Base-by-base conservation (phyloP, 441 rosid species). In the Gossypium laxum region DNA sequence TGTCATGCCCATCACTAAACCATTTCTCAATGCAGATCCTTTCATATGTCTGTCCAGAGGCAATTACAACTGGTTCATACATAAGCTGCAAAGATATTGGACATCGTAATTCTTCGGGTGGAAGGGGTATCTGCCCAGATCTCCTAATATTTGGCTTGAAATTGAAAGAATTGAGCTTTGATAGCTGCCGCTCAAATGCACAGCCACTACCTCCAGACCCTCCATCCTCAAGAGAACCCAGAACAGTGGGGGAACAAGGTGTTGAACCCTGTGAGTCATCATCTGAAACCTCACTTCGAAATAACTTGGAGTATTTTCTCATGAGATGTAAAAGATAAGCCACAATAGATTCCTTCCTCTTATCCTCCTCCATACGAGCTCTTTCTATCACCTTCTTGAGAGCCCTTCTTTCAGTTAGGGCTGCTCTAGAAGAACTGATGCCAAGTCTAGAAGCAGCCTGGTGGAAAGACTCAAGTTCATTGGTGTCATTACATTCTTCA, bases 41-140 rank as follows among this genome's bases (percentile, higher is more conserved):
- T 81, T 93, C 98, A 67, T 92, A 96, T 5, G 99, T 96, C 83
- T 96, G 98, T 48, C 99, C 99, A 68, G 99, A 96, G 69, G 97
- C 88, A 82, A 96, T 89, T 71, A 96, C 88, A 66, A 96, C 98
- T 5, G 99, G 99, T 78, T 96, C 99, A 65, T 84, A 82, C 98
- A 96, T 96, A 71, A 96, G 89, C 75, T 96, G 99, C 83, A 96
- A 78, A 4, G 97, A 93, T 78, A 93, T 96, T 0, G 99, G 97
- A 60, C 99, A 96, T 79, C 94, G 89, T 79, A 96, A 74, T 79
- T 92, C 99, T 74, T 96, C 99, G 3, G 99, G 99, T 43, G 98
- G 91, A 70, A 88, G 58, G 0, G 92, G 79, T 75, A 91, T 82
- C 75, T 82, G 91, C 50, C 89, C 97, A 41, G 91, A 91, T 81